Evolutionary conservation across 768 basidiomycete species (phyloP), one percentile per base, ranked within the genome.

Genomic region (Trametes gibbosa): DNA sequence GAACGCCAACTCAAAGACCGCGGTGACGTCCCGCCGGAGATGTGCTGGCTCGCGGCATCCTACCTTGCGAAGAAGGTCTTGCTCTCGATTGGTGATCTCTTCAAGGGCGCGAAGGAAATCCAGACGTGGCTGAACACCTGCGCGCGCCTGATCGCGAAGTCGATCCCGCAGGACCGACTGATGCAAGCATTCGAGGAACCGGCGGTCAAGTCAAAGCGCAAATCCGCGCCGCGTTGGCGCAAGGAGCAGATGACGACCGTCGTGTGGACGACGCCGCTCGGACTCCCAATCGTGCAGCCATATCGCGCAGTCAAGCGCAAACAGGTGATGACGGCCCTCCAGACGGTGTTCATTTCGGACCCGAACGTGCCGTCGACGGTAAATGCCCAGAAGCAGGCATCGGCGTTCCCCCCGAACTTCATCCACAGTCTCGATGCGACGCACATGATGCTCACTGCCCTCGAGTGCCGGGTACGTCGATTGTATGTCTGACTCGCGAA

Each of bases 331-430:
- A 96, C 96, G 0, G 75, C 84, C 10, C 69, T 98, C 58, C 94
- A 98, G 74, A 85, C 87, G 5, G 87, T 98, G 12, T 95, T 79
- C 72, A 95, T 98, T 65, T 84, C 88, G 39, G 96, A 99, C 72
- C 94, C 95, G 0, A 84, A 87, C 59, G 72, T 79, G 0, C 84
- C 86, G 1, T 78, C 87, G 19, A 24, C 40, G 61, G 95, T 98
- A 45, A 91, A 92, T 65, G 72, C 90, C 0, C 62, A 77, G 58
- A 97, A 97, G 72, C 96, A 99, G 72, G 91, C 94, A 0, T 85
- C 93, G 16, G 97, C 97, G 0, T 98, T 99, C 85, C 96, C 97
- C 5, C 97, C 97, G 48, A 99, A 99, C 76, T 98, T 96, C 68
- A 93, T 99, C 52, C 97, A 99, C 71, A 92, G 90, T 68, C 80